A percentile compares a stretch with the other conserved stretches of the same genome.
phyloP scores from a whole-genome alignment of 345 rosid species.

The Abelmoschus esculentus region DNA sequence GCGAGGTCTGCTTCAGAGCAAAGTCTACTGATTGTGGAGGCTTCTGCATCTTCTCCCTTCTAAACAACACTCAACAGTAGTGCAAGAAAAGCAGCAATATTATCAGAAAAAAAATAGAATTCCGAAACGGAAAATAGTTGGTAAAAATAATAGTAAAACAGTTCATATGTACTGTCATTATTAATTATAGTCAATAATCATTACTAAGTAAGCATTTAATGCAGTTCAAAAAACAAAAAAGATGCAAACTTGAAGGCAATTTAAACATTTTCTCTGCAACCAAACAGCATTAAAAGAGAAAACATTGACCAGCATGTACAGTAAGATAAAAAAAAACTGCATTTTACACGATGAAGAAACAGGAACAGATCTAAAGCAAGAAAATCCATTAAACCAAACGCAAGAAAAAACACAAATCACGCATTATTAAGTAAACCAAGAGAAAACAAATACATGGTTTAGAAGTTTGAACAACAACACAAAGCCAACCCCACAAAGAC shows the following conservation, averaged over 20 bases:
- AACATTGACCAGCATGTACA: not conserved
- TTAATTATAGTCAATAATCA: not conserved
- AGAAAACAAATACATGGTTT: too few relatives aligned
- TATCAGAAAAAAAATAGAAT: slow-evolving; percentile 6
- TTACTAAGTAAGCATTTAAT: not conserved
- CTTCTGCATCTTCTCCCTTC: slow-evolving; percentile 67
- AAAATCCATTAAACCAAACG: not conserved
- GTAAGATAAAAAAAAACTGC: not conserved
- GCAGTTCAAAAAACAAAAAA: not conserved
- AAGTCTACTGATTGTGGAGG: slow-evolving; percentile 62
- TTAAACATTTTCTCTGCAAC: slow-evolving; percentile 7
- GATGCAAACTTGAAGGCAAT: slow-evolving; percentile 2
- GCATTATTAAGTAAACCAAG: too few relatives aligned
- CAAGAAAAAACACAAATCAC: not conserved
- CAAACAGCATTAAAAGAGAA: slow-evolving; percentile 13
- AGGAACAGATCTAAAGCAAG: slow-evolving; percentile 23
- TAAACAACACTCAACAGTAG: not conserved
- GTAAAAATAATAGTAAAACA: not conserved
- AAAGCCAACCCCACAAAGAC: not conserved
- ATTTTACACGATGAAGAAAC: not conserved
- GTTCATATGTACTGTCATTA: not conserved
- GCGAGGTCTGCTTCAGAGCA: slow-evolving; percentile 82
- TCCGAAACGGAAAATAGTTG: not conserved
- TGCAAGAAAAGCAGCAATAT: not conserved
- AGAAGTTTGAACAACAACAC: too few relatives aligned